phyloP scores from a whole-genome alignment of 2,329 filamentous ascomycete genomes.

The Calonectria hongkongensis region DNA sequence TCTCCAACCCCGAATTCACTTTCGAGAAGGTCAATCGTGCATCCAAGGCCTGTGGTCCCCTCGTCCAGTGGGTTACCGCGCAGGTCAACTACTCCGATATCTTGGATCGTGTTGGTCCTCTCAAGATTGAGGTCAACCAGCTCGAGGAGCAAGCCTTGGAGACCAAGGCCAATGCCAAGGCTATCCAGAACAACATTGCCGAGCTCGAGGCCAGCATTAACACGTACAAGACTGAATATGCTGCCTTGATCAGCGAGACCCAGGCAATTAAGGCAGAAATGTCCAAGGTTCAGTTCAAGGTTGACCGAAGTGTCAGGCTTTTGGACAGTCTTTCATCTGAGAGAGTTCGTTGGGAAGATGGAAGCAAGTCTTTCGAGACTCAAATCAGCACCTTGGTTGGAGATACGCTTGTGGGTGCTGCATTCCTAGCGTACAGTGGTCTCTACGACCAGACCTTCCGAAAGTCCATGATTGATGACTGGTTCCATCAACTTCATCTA shows the following conservation, averaged over 20 bases:
- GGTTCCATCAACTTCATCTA: slow-evolving; percentile 92
- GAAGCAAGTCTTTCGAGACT: slow-evolving; percentile 98
- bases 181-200: slow-evolving; percentile 90
- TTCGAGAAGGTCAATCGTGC: slow-evolving; percentile 97
- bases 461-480: slow-evolving; percentile 98
- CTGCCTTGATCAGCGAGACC: slow-evolving; percentile 95
- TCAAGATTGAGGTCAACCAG: slow-evolving; percentile 90
- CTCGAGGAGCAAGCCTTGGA: slow-evolving; percentile 92
- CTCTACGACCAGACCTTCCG: slow-evolving; percentile 99
- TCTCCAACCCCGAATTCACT: slow-evolving; percentile 96
- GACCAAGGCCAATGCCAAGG: slow-evolving; percentile 94
- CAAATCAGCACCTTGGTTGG: slow-evolving; percentile 98
- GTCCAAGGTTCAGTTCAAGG: slow-evolving; percentile 97
- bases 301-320: slow-evolving; percentile 94
- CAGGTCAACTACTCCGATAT: slow-evolving; percentile 99
- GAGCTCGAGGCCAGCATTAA: slow-evolving; percentile 92
- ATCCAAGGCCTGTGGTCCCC: slow-evolving; percentile 95
- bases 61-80: slow-evolving; percentile 97
- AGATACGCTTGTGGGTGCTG: slow-evolving; percentile 96
- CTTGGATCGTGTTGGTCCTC: slow-evolving; percentile 91
- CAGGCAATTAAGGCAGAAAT: slow-evolving; percentile 98
- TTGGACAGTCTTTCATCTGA: slow-evolving; percentile 97
- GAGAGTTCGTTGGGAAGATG: slow-evolving; percentile 94
- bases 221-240: slow-evolving; percentile 97
- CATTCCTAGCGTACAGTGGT: slow-evolving; percentile 96